Percentiles rank a stretch among this genome's conserved stretches.
Evolutionary conservation across 1,284 basidiomycete genomes (phyloP).

Genomic region (Stygiomarasmius scandens): DNA sequence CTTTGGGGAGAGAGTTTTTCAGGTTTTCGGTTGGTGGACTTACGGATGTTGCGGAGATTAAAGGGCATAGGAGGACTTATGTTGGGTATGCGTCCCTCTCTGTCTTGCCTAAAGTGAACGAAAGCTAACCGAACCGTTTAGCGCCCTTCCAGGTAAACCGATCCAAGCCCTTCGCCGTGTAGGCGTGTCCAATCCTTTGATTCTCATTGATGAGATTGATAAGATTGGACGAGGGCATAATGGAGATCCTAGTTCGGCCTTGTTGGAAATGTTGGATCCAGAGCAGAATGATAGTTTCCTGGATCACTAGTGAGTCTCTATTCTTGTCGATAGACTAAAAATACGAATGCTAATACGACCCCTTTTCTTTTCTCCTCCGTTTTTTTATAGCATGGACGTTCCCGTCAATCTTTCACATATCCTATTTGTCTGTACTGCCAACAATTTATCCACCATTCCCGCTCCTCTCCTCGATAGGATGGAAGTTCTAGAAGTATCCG

Average conservation of each 20-base stretch:
- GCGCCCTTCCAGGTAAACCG: constrained; percentile 95
- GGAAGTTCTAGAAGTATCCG: constrained; percentile 96
- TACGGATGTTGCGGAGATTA: constrained; percentile 98
- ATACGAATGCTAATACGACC: too few relatives aligned
- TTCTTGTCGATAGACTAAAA: constrained; percentile 19
- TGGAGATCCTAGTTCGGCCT: constrained; percentile 92
- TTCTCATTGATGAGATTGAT: constrained; percentile 97
- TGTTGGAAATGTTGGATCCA: constrained; percentile 97
- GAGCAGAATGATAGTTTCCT: constrained; percentile 97
- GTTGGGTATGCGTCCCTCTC: constrained; percentile 66
- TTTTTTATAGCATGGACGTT: constrained; percentile 80
- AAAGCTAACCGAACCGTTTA: too few relatives aligned
- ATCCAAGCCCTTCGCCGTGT: constrained; percentile 97
- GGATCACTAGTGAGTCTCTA: constrained; percentile 82
- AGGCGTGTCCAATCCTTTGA: constrained; percentile 95
- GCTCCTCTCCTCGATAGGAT: constrained; percentile 95
- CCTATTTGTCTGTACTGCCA: constrained; percentile 97
- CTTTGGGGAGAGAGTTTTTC: constrained; percentile 88
- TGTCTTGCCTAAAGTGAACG: too few relatives aligned
- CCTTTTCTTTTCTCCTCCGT: not conserved
- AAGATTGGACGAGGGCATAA: constrained; percentile 97
- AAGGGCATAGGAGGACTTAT: constrained; percentile 96
- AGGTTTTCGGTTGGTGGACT: constrained; percentile 96
- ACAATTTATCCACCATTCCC: constrained; percentile 94
- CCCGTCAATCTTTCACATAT: constrained; percentile 96